A percentile compares a stretch with the other conserved stretches of the same genome.
phyloP scores from a whole-genome alignment of 805 yeast genomes.

The Sugiyamaella marilandica region DNA sequence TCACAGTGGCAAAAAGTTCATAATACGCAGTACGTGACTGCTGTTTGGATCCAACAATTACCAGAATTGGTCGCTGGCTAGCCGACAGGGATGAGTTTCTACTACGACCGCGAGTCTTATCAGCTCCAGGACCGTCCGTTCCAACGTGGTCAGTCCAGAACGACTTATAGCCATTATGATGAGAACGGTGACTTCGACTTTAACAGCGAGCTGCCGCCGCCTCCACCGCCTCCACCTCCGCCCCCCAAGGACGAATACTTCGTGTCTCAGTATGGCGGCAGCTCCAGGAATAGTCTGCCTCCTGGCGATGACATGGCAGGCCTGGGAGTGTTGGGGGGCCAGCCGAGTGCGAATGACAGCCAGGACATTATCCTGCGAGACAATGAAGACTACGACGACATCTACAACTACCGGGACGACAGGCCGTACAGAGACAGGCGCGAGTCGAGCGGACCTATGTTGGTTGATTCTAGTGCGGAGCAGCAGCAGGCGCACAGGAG shows the following conservation, averaged over 20 bases:
- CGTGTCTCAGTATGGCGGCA: not conserved
- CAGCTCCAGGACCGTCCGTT: constrained; percentile 6
- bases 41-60: not conserved
- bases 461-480: not conserved
- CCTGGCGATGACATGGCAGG: not conserved
- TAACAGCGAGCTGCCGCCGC: not conserved
- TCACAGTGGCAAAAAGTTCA: not conserved
- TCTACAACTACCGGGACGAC: not conserved
- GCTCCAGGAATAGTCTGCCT: not conserved
- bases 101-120: constrained; percentile 2
- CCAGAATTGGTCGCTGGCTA: not conserved
- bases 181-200: not conserved
- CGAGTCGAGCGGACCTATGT: not conserved
- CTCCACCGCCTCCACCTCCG: constrained; percentile 6
- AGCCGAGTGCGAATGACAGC: not conserved
- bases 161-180: not conserved
- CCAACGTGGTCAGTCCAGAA: constrained; percentile 4
- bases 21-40: not conserved
- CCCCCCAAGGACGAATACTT: constrained; percentile 4
- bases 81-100: constrained; percentile 7
- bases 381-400: constrained; percentile 1
- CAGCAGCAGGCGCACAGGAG: not conserved
- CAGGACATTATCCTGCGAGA: not conserved
- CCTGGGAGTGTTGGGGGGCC: not conserved
- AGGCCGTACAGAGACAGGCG: not conserved